These are phyloP conservation scores for Hymenoscyphus fraxineus DNA, from an alignment of 2,329 filamentous ascomycete genomes.

Conservation along the genomic window DNA sequence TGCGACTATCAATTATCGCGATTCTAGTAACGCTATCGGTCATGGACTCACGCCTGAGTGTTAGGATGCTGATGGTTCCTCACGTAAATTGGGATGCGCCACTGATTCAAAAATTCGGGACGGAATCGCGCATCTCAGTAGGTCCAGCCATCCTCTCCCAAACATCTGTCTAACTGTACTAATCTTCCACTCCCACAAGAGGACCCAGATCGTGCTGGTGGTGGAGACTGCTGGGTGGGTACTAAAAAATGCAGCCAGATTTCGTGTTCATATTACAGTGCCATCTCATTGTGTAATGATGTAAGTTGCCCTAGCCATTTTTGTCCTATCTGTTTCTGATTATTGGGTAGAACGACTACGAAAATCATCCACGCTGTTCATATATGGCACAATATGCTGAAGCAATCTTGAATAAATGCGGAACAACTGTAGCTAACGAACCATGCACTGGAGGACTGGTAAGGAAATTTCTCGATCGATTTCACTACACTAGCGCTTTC, in stretches of 20 bases:
- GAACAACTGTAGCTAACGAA: neutral
- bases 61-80: too few relatives aligned
- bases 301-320: neutral
- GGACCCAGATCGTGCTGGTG: too few relatives aligned
- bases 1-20: too few relatives aligned
- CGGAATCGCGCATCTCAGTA: too few relatives aligned
- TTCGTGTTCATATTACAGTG: neutral
- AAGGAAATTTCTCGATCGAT: neutral
- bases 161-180: too few relatives aligned
- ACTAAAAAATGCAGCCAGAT: neutral
- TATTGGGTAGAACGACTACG: neutral
- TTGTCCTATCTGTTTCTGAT: neutral
- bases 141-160: too few relatives aligned
- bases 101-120: too few relatives aligned
- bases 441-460: neutral
- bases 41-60: too few relatives aligned
- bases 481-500: neutral
- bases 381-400: neutral
- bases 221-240: neutral
- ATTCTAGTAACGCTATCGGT: neutral
- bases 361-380: neutral
- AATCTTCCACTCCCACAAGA: too few relatives aligned
- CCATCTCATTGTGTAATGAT: constrained; percentile 6
- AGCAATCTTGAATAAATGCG: neutral
- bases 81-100: too few relatives aligned